Evolutionary conservation across 805 yeast species (phyloP), one percentile per base, ranked within the genome.

Genomic region (Priceomyces carsonii): DNA sequence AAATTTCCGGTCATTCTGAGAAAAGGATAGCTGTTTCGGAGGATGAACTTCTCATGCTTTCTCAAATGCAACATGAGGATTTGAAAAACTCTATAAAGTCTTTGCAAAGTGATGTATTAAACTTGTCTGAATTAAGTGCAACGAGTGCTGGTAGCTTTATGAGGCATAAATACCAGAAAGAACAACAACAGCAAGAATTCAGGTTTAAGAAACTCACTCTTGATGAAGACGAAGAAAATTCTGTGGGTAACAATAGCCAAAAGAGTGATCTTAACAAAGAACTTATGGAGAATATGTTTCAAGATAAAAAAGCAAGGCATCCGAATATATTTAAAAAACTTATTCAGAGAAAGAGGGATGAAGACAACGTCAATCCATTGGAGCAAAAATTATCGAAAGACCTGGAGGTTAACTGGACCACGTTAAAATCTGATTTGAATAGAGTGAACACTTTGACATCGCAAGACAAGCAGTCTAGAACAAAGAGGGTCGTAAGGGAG

Each of bases 121-220:
- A 67, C 35, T 51, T 67, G 36, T 81, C 89, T 22, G 93, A 85
- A 55, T 73, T 85, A 43, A 84, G 93, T 62, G 95, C 95, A 4
- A 85, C 95, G 0, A 82, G 93, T 43, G 95, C 95, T 1, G 95
- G 95, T 0, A 85, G 95, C 19, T 79, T 80, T 39, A 79, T 81
- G 29, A 74, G 95, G 51, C 95, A 87, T 55, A 82, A 75, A 48
- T 69, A 66, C 51, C 80, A 80, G 22, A 55, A 47, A 28, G 65
- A 61, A 13, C 51, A 48, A 9, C 59, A 55, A 29, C 33, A 29
- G 12, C 29, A 26, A 15, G 41, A 38, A 23, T 14, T 44, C 2
- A 47, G 54, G 25, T 28, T 61, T 35, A 42, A 48, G 13, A 47
- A 43, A 5, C 29, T 63, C 29, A 39, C 57, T 4, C 31, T 59